Conservation (phyloP, 2,329 filamentous ascomycete genomes). For the Xylaria digitata region DNA sequence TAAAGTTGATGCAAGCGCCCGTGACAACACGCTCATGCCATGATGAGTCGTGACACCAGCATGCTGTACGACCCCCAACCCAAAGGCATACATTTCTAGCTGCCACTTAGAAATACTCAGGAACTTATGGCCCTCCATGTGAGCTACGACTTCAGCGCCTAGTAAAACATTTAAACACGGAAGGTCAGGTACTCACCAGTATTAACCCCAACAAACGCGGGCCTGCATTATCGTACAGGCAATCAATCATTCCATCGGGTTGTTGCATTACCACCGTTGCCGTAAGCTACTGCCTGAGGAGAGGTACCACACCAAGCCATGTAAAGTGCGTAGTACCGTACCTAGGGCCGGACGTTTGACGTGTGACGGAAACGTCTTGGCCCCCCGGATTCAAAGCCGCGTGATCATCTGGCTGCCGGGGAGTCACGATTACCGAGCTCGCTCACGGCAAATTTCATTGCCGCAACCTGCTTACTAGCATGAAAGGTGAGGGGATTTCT, state of each 20-base stretch:
- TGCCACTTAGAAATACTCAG: not conserved
- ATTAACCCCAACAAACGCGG: not conserved
- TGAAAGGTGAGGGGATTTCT: not conserved
- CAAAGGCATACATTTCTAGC: slow-evolving; percentile 10
- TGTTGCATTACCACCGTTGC: not conserved
- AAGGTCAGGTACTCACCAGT: not conserved
- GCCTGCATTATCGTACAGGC: not conserved
- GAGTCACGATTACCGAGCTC: slow-evolving; percentile 8
- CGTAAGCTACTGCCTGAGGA: slow-evolving; percentile 2
- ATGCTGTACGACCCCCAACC: slow-evolving; percentile 16
- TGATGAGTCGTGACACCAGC: slow-evolving; percentile 16
- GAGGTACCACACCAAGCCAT: slow-evolving; percentile 3
- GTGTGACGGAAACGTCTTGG: slow-evolving; percentile 21
- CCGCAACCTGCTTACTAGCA: not conserved
- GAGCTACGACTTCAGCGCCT: slow-evolving; percentile 8
- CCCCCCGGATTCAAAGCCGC: slow-evolving; percentile 19
- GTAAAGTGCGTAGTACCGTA: slow-evolving; percentile 1
- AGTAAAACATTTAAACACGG: not conserved
- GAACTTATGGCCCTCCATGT: not conserved
- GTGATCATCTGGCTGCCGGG: slow-evolving; percentile 22
- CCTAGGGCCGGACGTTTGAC: slow-evolving; percentile 16
- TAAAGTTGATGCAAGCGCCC: slow-evolving; percentile 30
- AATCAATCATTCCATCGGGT: slow-evolving; percentile 16
- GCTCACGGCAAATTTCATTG: not conserved
- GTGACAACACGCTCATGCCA: slow-evolving; percentile 28